Conservation (phyloP, 78 protist species). For the Pelomyxa schiedti region DNA sequence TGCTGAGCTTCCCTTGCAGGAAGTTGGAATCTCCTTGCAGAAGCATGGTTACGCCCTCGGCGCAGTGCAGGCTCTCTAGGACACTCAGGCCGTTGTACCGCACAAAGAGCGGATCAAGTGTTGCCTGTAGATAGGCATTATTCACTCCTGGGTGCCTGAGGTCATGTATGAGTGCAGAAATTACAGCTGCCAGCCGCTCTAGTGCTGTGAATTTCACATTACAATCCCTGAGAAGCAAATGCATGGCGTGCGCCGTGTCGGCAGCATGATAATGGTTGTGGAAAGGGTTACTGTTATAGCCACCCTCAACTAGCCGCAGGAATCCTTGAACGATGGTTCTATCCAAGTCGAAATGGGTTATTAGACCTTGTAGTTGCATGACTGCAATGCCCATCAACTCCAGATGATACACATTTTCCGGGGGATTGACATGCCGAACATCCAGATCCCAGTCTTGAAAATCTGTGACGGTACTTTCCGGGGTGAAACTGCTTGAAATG, state of each 20-base stretch:
- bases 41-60: constrained; percentile 11
- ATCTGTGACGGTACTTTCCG: too few relatives aligned
- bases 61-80: constrained; percentile 34
- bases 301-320: constrained; percentile 7
- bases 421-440: too few relatives aligned
- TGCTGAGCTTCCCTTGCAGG: background rate
- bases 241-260: constrained; percentile 27
- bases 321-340: background rate
- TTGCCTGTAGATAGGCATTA: constrained; percentile 27
- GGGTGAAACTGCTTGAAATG: too few relatives aligned
- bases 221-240: background rate
- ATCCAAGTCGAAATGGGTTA: background rate
- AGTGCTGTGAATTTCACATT: constrained; percentile 1
- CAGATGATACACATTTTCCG: background rate
- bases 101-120: constrained; percentile 26
- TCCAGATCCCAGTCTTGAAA: too few relatives aligned
- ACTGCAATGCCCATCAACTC: background rate
- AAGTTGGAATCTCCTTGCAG: background rate
- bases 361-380: background rate
- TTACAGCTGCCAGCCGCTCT: constrained; percentile 6
- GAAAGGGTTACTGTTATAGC: constrained; percentile 30
- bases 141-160: constrained; percentile 37
- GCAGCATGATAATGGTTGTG: constrained; percentile 57
- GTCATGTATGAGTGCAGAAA: constrained; percentile 53
- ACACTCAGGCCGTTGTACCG: constrained; percentile 40